Base-by-base conservation (phyloP, 768 basidiomycete genomes). In the Podaxis mareebaensis region DNA sequence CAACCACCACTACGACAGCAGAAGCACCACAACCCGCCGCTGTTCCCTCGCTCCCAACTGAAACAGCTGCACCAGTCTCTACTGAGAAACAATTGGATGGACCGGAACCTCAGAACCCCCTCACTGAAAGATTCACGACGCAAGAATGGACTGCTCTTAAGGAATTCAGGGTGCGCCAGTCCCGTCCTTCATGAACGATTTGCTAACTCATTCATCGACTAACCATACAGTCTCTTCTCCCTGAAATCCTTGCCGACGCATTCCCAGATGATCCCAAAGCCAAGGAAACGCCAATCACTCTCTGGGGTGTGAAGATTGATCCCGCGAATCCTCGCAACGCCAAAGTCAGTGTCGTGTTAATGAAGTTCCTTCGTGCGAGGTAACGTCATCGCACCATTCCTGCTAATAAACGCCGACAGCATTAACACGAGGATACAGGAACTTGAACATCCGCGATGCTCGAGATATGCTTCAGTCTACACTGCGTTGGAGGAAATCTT, bases 321-420 rank as follows among this genome's bases (percentile, higher is more conserved):
- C 89, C 92, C 2, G 64, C 61, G 2, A 76, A 78, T 60, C 83
- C 85, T 12, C 73, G 68, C n/a, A 83, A 91, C 71, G 86, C 91
- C 0, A 82, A 84, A 7, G 84, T 85, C 63, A 92, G 89, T 68
- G 90, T 93, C 36, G 69, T 93, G 8, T 78, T 94, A 40, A 85
- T 93, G 83, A 93, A 93, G 71, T 94, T 93, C 78, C 76, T 92
- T 33, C 82, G 89, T 61, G 92, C 92, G 4, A 84, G 89, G 90
- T 87, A 67, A 39, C 73, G 51, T n/a, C 61, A 55, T 30, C 30
- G 15, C 22, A 13, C 5, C n/a, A n/a, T 52, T 20, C 38, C 8
- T 36, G 36, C 7, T 33, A 11, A 13, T 10, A 42, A 26, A 39
- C 38, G 20, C 22, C 8, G 11, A 24, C 36, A 36, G 22, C 30